A percentile compares a stretch with the other conserved stretches of the same genome.
Evolutionary conservation across 345 rosid genomes (phyloP).

Genomic region (Populus pruinosa): DNA sequence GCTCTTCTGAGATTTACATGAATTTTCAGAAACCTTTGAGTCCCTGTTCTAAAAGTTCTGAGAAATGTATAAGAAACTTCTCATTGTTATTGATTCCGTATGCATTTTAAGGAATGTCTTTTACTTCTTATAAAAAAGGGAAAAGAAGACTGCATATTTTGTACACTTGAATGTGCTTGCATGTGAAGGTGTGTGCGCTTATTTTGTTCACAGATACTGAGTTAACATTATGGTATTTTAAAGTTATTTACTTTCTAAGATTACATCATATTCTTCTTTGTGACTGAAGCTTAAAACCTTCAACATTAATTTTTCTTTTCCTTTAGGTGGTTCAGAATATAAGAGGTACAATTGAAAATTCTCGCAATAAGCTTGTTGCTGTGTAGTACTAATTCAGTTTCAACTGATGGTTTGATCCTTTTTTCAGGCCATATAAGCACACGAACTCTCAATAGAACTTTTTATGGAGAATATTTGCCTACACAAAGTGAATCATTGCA

Average conservation of each 20-base stretch:
- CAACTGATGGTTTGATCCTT: not conserved
- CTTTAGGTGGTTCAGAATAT: not conserved
- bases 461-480: conserved; percentile 16
- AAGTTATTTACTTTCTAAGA: not conserved
- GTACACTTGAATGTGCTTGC: not conserved
- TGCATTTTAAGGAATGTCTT: not conserved
- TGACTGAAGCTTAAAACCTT: not conserved
- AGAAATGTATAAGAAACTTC: not conserved
- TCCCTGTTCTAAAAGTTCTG: not conserved
- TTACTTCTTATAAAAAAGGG: not conserved
- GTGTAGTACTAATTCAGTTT: not conserved
- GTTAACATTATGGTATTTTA: not conserved
- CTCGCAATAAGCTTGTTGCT: not conserved
- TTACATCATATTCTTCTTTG: not conserved
- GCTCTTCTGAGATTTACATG: not conserved
- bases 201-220: not conserved
- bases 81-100: not conserved
- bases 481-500: conserved; percentile 14
- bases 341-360: not conserved
- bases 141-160: not conserved
- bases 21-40: not conserved
- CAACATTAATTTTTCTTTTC: not conserved
- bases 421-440: conserved; percentile 27
- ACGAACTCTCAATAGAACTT: conserved; percentile 10
- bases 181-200: not conserved